Percentiles rank a stretch among this genome's conserved stretches.
Conservation (phyloP, 306 rosid species). For the Quercus berberidifolia region DNA sequence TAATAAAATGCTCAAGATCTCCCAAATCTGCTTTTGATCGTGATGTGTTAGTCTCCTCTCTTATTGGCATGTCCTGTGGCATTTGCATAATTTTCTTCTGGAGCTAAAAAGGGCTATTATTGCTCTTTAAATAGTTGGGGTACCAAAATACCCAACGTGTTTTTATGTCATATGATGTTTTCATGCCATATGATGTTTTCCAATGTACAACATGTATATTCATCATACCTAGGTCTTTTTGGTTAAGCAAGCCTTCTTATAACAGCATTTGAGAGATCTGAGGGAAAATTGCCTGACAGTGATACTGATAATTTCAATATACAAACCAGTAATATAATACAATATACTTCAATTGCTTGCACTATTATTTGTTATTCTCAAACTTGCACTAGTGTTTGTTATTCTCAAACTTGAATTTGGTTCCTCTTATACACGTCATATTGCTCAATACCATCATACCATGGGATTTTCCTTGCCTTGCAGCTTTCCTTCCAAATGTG, state of each 20-base stretch:
- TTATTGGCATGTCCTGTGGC: too few relatives aligned
- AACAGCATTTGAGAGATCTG: not conserved
- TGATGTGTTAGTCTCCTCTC: too few relatives aligned
- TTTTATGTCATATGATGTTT: not conserved
- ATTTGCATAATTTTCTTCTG: not conserved
- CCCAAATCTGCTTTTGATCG: not conserved
- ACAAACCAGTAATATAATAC: not conserved
- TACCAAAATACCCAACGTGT: not conserved
- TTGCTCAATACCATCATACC: not conserved
- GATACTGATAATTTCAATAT: not conserved
- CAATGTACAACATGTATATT: not conserved
- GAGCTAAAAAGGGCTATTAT: not conserved
- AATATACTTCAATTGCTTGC: not conserved
- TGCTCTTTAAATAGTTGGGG: not conserved
- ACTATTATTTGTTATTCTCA: slow-evolving; percentile 10
- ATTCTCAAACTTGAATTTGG: slow-evolving; percentile 12
- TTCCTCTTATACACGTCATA: not conserved
- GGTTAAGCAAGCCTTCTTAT: not conserved
- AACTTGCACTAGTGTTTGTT: not conserved
- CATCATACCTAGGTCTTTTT: not conserved
- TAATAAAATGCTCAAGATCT: not conserved
- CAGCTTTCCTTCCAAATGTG: slow-evolving; percentile 99
- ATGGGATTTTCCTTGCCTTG: slow-evolving; percentile 19
- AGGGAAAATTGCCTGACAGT: not conserved
- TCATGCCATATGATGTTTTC: not conserved